Conservation (phyloP, 2,329 filamentous ascomycete species). For the Leptographium wingfieldii region DNA sequence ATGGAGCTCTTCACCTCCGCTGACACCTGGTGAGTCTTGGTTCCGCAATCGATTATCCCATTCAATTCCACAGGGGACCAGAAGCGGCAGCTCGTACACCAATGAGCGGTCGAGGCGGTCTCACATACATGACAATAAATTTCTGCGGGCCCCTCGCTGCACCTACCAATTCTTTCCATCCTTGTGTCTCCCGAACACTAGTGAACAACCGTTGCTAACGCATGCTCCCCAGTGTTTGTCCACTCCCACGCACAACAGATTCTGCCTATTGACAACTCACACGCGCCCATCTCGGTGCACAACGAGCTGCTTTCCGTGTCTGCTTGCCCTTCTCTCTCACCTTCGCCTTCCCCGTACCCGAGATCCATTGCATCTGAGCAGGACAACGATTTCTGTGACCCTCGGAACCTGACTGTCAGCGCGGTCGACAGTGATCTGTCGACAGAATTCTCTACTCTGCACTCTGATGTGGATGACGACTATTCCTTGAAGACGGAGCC, state of each 20-base stretch:
- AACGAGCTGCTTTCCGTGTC: slow-evolving; percentile 51
- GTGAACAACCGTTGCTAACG: slow-evolving; percentile 20
- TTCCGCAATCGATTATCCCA: slow-evolving; percentile 4
- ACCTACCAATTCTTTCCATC: neutral
- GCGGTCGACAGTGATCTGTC: slow-evolving; percentile 36
- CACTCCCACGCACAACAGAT: slow-evolving; percentile 34
- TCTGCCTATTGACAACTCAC: slow-evolving; percentile 5
- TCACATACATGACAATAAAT: neutral
- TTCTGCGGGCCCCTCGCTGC: neutral
- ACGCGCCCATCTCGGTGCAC: slow-evolving; percentile 43
- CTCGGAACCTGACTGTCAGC: slow-evolving; percentile 72
- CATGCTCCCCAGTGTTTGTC: slow-evolving; percentile 30
- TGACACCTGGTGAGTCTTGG: slow-evolving; percentile 71
- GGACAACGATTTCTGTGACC: slow-evolving; percentile 81
- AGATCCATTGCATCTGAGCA: slow-evolving; percentile 54
- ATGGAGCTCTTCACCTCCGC: slow-evolving; percentile 71
- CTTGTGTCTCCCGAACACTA: neutral
- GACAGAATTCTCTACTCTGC: slow-evolving; percentile 52
- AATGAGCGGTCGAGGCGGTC: neutral
- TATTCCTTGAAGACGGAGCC: slow-evolving; percentile 32
- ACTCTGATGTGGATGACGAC: slow-evolving; percentile 46
- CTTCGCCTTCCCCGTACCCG: slow-evolving; percentile 71
- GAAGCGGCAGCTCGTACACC: neutral
- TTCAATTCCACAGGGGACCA: neutral
- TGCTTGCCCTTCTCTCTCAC: slow-evolving; percentile 74